These are phyloP conservation scores for Aschersonia sp. DNA, from an alignment of 2,329 filamentous ascomycete genomes.

Conservation along the genomic window DNA sequence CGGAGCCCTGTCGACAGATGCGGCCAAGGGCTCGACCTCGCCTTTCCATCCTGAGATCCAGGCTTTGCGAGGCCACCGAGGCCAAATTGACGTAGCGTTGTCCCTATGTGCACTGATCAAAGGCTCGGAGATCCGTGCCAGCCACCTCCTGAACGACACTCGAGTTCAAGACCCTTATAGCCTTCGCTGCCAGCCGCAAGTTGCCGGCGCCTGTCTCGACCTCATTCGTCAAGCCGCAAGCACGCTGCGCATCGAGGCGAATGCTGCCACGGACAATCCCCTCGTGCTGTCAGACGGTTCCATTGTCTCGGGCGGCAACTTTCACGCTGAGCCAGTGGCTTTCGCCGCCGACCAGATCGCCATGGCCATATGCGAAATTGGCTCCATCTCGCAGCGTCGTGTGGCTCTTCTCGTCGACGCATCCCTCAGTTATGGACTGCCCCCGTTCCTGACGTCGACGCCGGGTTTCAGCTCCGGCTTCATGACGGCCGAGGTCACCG, in stretches of 20 bases:
- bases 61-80: background rate
- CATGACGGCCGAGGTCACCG: background rate
- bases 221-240: background rate
- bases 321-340: background rate
- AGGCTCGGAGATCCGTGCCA: background rate
- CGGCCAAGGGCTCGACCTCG: background rate
- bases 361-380: background rate
- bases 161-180: background rate
- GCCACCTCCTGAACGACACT: background rate
- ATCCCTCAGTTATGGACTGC: slow-evolving; percentile 1
- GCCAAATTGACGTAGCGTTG: background rate
- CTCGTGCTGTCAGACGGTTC: background rate
- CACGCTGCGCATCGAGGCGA: background rate
- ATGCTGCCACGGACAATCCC: background rate
- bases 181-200: background rate
- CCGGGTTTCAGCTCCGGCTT: background rate
- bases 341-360: background rate
- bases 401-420: background rate
- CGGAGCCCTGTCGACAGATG: background rate
- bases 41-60: background rate
- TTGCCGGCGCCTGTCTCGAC: background rate
- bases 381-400: background rate
- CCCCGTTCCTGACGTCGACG: background rate
- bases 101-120: background rate
- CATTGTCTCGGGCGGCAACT: background rate